These are phyloP conservation scores for Oenanthe javanica DNA, from an alignment of 140 eudicot species.

Conservation along the genomic window DNA sequence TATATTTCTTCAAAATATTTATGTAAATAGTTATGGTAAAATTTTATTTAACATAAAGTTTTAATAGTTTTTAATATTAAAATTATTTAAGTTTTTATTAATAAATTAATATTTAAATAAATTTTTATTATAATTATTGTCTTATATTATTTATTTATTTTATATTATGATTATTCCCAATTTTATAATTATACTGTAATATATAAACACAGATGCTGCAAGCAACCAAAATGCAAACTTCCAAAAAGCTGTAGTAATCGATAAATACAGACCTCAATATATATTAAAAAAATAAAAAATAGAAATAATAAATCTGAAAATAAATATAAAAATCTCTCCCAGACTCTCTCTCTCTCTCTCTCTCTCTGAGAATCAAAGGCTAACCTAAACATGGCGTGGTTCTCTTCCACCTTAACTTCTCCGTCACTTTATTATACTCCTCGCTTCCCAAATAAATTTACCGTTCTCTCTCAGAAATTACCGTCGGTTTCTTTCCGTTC, in stretches of 20 bases:
- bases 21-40: too few relatives aligned
- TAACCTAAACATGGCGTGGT: neutral
- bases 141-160: too few relatives aligned
- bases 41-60: too few relatives aligned
- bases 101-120: too few relatives aligned
- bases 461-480: slow-evolving; percentile 6
- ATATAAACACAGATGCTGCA: too few relatives aligned
- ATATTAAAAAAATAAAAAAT: neutral
- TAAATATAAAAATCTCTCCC: neutral
- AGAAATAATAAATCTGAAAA: neutral
- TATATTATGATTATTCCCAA: too few relatives aligned
- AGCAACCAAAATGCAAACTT: too few relatives aligned
- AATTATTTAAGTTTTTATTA: too few relatives aligned
- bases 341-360: neutral
- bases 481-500: slow-evolving; percentile 30
- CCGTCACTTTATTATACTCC: neutral
- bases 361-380: neutral
- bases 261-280: neutral
- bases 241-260: neutral
- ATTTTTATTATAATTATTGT: too few relatives aligned
- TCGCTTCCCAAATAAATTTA: slow-evolving; percentile 7
- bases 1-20: too few relatives aligned
- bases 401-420: slow-evolving; percentile 13
- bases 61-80: too few relatives aligned
- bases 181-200: too few relatives aligned